These are phyloP conservation scores for Apium graveolens DNA, from an alignment of 129 eudicot species.

Conservation along the genomic window DNA sequence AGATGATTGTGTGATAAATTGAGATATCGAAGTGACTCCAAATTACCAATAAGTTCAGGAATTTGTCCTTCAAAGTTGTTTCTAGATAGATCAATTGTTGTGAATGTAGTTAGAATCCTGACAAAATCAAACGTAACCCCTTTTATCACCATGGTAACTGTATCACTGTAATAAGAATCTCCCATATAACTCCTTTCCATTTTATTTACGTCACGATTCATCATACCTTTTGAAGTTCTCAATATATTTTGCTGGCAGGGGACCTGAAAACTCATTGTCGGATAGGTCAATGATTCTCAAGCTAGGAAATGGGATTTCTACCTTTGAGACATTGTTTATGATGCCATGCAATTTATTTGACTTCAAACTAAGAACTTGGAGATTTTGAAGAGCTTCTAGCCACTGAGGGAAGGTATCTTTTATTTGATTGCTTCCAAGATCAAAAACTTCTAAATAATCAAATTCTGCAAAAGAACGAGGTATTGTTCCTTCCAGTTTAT, in stretches of 20 bases:
- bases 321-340: not conserved
- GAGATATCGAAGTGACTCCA: not conserved
- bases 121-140: not conserved
- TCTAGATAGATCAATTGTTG: not conserved
- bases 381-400: conserved; percentile 4
- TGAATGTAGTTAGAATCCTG: not conserved
- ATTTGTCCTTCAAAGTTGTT: not conserved
- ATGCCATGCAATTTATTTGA: conserved; percentile 6
- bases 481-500: conserved; percentile 12
- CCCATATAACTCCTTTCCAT: not conserved
- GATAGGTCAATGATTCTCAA: conserved; percentile 20
- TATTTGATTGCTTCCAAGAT: conserved; percentile 10
- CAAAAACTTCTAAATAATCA: not conserved
- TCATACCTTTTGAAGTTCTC: conserved; percentile 14
- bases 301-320: not conserved
- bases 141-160: not conserved
- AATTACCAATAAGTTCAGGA: not conserved
- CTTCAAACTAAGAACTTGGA: conserved; percentile 11
- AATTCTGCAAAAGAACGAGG: conserved; percentile 11
- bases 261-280: not conserved
- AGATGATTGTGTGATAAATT: not conserved
- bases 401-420: conserved; percentile 11
- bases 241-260: conserved; percentile 1
- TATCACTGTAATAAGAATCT: not conserved
- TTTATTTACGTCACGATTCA: not conserved